phyloP scores from a whole-genome alignment of 1,284 basidiomycete species.

The Gymnopus androsaceus region DNA sequence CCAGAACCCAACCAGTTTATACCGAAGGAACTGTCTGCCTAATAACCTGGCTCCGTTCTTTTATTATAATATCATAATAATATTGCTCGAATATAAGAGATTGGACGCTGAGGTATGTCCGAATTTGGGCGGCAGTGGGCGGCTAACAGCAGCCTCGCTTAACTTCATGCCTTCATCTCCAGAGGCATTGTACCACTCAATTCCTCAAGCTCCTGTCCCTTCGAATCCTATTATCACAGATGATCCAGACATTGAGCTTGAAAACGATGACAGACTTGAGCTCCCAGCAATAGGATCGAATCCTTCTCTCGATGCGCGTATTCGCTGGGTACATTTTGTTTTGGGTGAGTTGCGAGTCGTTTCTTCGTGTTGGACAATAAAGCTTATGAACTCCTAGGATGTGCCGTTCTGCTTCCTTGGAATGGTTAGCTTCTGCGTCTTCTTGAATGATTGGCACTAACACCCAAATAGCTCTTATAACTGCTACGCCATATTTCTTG shows the following conservation, averaged over 20 bases:
- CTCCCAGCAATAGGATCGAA: constrained; percentile 28
- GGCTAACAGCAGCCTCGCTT: neutral
- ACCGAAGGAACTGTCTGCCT: constrained; percentile 43
- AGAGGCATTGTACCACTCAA: constrained; percentile 40
- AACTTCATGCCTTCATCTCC: constrained; percentile 29
- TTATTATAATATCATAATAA: neutral
- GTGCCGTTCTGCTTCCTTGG: constrained; percentile 76
- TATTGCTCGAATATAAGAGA: neutral
- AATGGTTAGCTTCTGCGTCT: constrained; percentile 55
- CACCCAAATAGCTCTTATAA: constrained; percentile 61
- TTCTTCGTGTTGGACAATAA: neutral
- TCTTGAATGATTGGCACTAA: constrained; percentile 9
- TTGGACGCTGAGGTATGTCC: too few relatives aligned
- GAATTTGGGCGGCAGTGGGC: neutral
- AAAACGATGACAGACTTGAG: constrained; percentile 14
- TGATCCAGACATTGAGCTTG: constrained; percentile 24
- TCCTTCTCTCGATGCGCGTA: constrained; percentile 41
- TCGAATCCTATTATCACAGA: constrained; percentile 33
- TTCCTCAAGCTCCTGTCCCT: constrained; percentile 35
- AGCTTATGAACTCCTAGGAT: constrained; percentile 37
- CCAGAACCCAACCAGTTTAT: constrained; percentile 69
- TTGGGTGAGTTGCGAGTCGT: constrained; percentile 28
- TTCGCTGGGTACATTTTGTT: constrained; percentile 67
- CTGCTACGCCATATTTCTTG: constrained; percentile 74
- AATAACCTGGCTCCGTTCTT: too few relatives aligned